A percentile compares a stretch with the other conserved stretches of the same genome.
phyloP scores from a whole-genome alignment of 768 basidiomycete genomes.

The Asterophora parasitica region DNA sequence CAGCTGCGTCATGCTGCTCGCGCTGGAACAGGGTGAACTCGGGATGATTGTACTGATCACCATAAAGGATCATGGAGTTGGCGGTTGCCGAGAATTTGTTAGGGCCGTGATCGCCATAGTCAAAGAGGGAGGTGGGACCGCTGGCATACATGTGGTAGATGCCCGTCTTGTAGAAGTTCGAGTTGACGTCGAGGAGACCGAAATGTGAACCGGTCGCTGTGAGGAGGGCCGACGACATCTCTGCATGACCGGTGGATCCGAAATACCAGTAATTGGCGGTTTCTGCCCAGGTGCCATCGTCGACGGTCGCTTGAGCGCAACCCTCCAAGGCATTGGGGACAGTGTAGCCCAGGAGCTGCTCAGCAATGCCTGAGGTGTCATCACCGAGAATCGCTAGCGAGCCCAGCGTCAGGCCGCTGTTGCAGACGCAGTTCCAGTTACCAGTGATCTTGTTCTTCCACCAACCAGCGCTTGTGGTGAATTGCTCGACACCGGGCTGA shows the following conservation, averaged over 20 bases:
- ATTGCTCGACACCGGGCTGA: slow-evolving; percentile 53
- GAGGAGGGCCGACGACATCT: slow-evolving; percentile 78
- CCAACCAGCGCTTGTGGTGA: slow-evolving; percentile 59
- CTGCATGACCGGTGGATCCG: slow-evolving; percentile 85
- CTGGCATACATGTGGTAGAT: slow-evolving; percentile 85
- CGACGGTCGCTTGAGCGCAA: slow-evolving; percentile 60
- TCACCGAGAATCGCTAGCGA: slow-evolving; percentile 88
- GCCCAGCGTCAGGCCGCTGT: slow-evolving; percentile 83
- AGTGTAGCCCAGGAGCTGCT: slow-evolving; percentile 60
- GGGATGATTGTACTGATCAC: slow-evolving; percentile 61
- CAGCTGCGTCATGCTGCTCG: slow-evolving; percentile 76
- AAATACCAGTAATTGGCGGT: slow-evolving; percentile 96
- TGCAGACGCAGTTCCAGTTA: slow-evolving; percentile 99
- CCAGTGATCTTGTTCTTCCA: slow-evolving; percentile 72
- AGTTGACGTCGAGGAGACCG: slow-evolving; percentile 65
- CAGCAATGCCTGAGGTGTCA: slow-evolving; percentile 69
- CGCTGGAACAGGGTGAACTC: slow-evolving; percentile 86
- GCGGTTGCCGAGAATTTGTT: slow-evolving; percentile 98
- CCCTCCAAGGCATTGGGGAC: slow-evolving; percentile 71
- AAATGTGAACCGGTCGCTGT: slow-evolving; percentile 85
- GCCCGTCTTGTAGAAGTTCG: slow-evolving; percentile 68
- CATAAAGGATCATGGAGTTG: slow-evolving; percentile 81
- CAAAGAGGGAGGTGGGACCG: slow-evolving; percentile 81
- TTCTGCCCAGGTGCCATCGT: slow-evolving; percentile 91
- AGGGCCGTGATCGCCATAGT: slow-evolving; percentile 82